These are phyloP conservation scores for Letharia columbiana DNA, from an alignment of 495 filamentous ascomycete genomes.

Conservation along the genomic window DNA sequence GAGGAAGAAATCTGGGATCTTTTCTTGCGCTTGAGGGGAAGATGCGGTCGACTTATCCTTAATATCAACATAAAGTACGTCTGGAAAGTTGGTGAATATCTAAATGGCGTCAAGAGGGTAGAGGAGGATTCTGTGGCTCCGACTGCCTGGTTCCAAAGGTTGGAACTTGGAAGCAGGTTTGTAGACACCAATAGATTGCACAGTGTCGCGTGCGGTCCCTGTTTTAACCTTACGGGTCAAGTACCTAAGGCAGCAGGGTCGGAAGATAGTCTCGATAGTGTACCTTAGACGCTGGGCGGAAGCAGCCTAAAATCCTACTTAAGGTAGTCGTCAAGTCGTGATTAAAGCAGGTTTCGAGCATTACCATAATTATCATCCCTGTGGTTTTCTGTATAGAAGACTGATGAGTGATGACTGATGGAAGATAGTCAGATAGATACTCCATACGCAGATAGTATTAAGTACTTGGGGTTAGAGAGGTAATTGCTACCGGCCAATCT, in stretches of 20 bases:
- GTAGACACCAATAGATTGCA: neutral
- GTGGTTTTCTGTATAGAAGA: no score
- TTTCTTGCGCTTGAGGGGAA: conserved; percentile 12
- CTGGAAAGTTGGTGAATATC: neutral
- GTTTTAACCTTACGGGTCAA: neutral
- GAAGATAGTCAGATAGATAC: no score
- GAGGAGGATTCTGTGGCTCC: neutral
- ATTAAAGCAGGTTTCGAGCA: no score
- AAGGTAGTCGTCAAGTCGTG: neutral
- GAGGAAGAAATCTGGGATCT: conserved; percentile 2
- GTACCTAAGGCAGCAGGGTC: no score
- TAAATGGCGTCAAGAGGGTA: neutral
- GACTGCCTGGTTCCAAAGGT: neutral
- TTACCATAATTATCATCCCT: no score
- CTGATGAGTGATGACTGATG: no score
- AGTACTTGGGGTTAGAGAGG: no score
- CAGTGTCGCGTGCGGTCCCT: neutral
- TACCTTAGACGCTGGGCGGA: neutral
- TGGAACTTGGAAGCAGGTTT: neutral
- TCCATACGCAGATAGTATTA: no score
- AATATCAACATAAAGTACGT: conserved; percentile 5
- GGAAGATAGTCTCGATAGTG: neutral
- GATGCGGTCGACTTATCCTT: conserved; percentile 9
- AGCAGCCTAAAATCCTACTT: neutral
- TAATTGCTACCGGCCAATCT: no score